A percentile compares a stretch with the other conserved stretches of the same genome.
phyloP scores from a whole-genome alignment of 2,329 filamentous ascomycete genomes.

The Hirsutella thompsonii region DNA sequence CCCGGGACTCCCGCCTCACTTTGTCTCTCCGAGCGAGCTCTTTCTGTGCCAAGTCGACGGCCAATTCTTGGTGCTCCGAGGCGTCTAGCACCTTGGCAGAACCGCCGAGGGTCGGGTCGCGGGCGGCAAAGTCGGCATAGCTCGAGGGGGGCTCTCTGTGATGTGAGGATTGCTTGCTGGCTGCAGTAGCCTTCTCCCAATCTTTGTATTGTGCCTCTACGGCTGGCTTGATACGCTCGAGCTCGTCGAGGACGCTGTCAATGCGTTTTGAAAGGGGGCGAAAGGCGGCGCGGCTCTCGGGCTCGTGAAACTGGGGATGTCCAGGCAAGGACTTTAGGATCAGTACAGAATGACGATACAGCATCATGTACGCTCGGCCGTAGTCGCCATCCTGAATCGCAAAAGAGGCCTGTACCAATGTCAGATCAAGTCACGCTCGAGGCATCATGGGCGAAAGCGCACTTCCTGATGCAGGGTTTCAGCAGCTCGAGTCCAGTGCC shows the following conservation, averaged over 20 bases:
- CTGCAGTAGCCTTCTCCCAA: conserved; percentile 42
- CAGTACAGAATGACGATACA: conserved; percentile 83
- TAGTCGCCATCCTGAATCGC: conserved; percentile 80
- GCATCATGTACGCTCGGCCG: conserved; percentile 76
- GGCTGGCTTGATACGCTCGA: conserved; percentile 69
- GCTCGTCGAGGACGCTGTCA: conserved; percentile 47
- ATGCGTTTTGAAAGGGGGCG: conserved; percentile 35
- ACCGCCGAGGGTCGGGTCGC: conserved; percentile 48
- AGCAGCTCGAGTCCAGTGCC: conserved; percentile 71
- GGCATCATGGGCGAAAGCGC: conserved; percentile 8
- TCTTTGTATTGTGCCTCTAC: conserved; percentile 60
- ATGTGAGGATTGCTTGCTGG: conserved; percentile 10
- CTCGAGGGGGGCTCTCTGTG: conserved; percentile 11
- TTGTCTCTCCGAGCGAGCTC: conserved; percentile 59
- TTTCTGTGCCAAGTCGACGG: conserved; percentile 60
- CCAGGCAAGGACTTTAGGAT: conserved; percentile 60
- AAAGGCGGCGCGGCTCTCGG: conserved; percentile 51
- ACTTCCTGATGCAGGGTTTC: conserved; percentile 74
- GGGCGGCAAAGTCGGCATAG: conserved; percentile 36
- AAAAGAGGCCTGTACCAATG: conserved; percentile 52
- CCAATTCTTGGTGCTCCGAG: conserved; percentile 59
- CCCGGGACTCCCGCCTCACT: conserved; percentile 40
- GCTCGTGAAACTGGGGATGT: conserved; percentile 63
- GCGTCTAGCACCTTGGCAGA: conserved; percentile 52
- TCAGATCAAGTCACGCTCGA: background rate